These are phyloP conservation scores for Xerocomus brunneocitrinus DNA, from an alignment of 768 basidiomycete genomes.

Conservation along the genomic window DNA sequence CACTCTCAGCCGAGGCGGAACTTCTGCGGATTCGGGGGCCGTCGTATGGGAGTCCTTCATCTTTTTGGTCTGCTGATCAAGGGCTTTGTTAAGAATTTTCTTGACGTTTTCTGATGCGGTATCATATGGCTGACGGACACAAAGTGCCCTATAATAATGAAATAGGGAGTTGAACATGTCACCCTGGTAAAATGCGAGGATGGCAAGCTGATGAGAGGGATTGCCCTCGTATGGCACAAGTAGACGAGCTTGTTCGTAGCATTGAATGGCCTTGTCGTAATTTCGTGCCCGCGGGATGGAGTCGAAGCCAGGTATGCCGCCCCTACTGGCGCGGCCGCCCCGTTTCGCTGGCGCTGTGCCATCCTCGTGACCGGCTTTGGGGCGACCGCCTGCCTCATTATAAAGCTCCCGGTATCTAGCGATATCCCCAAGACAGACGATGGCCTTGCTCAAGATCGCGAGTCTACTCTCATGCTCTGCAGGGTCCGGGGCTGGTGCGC, in stretches of 20 bases:
- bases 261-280: slow-evolving; percentile 69
- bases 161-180: slow-evolving; percentile 78
- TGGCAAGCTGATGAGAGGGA: slow-evolving; percentile 93
- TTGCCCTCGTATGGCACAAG: slow-evolving; percentile 89
- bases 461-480: slow-evolving; percentile 51
- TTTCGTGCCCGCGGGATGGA: slow-evolving; percentile 54
- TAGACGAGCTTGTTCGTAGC: slow-evolving; percentile 81
- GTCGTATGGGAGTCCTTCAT: slow-evolving; percentile 35
- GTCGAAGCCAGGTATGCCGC: slow-evolving; percentile 42
- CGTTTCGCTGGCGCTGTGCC: slow-evolving; percentile 33
- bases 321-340: slow-evolving; percentile 45
- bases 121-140: slow-evolving; percentile 80
- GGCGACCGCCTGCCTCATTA: slow-evolving; percentile 63
- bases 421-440: slow-evolving; percentile 92
- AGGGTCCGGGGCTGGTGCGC: slow-evolving; percentile 35
- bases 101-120: slow-evolving; percentile 84
- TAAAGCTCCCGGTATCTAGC: slow-evolving; percentile 92
- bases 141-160: slow-evolving; percentile 90
- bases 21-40: slow-evolving; percentile 28
- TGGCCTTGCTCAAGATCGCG: slow-evolving; percentile 77
- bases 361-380: slow-evolving; percentile 67
- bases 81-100: slow-evolving; percentile 60
- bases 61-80: slow-evolving; percentile 54
- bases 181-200: slow-evolving; percentile 78
- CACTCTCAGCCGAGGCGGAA: slow-evolving; percentile 49